A percentile compares a stretch with the other conserved stretches of the same genome.
Conservation (phyloP, 2,329 filamentous ascomycete species). For the Periconia sp. region DNA sequence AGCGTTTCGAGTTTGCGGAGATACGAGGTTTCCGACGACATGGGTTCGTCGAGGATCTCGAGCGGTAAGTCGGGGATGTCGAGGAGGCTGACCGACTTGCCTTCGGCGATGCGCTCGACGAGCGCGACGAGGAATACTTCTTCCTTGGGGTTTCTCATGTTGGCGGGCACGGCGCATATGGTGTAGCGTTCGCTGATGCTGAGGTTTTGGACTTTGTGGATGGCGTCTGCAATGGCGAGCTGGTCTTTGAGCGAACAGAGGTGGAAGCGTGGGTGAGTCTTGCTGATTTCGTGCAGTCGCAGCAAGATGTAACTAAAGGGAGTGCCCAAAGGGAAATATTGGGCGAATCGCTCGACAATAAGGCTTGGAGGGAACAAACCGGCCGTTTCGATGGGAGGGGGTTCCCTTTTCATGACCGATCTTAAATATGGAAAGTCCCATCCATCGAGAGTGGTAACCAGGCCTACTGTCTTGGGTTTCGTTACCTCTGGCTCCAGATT, state of each 20-base stretch:
- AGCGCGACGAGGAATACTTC: conserved; percentile 61
- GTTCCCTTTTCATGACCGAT: conserved; percentile 63
- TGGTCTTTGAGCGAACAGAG: conserved; percentile 67
- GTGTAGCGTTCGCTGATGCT: conserved; percentile 73
- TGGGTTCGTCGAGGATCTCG: conserved; percentile 66
- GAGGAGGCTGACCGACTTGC: conserved; percentile 67
- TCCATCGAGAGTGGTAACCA: conserved; percentile 76
- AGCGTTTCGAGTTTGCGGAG: conserved; percentile 72
- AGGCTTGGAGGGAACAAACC: conserved; percentile 72
- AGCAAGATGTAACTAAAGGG: conserved; percentile 82
- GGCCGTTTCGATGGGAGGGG: conserved; percentile 68
- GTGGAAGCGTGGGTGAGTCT: conserved; percentile 67
- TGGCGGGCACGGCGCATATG: conserved; percentile 71
- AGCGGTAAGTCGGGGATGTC: conserved; percentile 72
- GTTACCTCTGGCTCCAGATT: conserved; percentile 3
- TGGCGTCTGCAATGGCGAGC: conserved; percentile 69
- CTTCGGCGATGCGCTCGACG: conserved; percentile 69
- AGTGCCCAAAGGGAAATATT: conserved; percentile 78
- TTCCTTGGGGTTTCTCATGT: conserved; percentile 53
- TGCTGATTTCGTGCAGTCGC: conserved; percentile 70
- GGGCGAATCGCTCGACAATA: conserved; percentile 73
- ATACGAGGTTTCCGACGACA: conserved; percentile 55
- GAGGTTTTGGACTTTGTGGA: conserved; percentile 70
- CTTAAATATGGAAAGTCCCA: conserved; percentile 67
- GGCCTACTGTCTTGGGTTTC: conserved; percentile 55